Conservation (phyloP, 2,329 filamentous ascomycete genomes). For the Dactylellina leptospora region DNA sequence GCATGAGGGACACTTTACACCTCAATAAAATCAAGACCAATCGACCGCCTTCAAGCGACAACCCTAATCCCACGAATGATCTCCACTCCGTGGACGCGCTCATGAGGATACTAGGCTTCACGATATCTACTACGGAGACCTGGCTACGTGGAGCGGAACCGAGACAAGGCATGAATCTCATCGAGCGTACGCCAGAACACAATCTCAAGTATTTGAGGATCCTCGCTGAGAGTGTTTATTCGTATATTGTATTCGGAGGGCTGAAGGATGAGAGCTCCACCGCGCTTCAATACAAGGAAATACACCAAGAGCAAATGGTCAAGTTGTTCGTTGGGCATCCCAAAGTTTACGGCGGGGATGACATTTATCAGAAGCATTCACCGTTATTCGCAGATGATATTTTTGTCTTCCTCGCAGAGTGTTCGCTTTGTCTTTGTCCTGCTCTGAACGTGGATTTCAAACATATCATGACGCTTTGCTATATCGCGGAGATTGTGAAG, state of each 20-base stretch:
- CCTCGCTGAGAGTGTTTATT: conserved; percentile 84
- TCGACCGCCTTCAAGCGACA: conserved; percentile 25
- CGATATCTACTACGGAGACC: conserved; percentile 88
- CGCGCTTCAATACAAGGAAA: conserved; percentile 73
- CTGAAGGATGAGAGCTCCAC: conserved; percentile 72
- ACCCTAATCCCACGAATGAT: conserved; percentile 38
- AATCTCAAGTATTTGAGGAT: conserved; percentile 86
- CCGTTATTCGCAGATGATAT: conserved; percentile 75
- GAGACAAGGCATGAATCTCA: conserved; percentile 75
- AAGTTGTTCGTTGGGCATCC: conserved; percentile 74
- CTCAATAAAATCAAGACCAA: conserved; percentile 60
- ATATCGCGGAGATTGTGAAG: conserved; percentile 89
- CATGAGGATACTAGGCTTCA: conserved; percentile 76
- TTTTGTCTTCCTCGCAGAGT: conserved; percentile 83
- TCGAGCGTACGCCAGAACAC: conserved; percentile 86
- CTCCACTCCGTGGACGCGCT: conserved; percentile 66
- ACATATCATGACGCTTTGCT: conserved; percentile 84
- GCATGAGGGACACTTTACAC: conserved; percentile 65
- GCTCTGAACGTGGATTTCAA: conserved; percentile 76
- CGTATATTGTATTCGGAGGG: conserved; percentile 80
- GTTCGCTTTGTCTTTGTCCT: conserved; percentile 74
- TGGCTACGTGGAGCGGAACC: conserved; percentile 85
- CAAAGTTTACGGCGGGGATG: conserved; percentile 60
- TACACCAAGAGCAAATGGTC: conserved; percentile 74
- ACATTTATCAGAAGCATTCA: conserved; percentile 60